Evolutionary conservation across 2,329 filamentous ascomycete genomes (phyloP), one percentile per base, ranked within the genome.

Genomic region (Botrytis medusae): DNA sequence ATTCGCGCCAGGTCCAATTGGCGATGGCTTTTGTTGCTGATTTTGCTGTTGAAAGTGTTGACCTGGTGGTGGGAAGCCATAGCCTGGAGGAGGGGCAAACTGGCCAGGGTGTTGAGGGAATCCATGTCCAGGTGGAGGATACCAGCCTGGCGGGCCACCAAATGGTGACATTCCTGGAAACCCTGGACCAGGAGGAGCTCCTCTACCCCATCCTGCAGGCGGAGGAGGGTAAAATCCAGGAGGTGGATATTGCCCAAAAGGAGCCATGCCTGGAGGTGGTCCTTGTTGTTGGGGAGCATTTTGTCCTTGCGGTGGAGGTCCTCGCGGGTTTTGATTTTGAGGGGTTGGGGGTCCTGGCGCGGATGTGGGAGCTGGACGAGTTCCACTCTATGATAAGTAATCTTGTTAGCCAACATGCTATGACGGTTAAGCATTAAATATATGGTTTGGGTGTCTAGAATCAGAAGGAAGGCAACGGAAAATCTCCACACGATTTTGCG

Each of bases 401-500:
- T 40, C 12, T 62, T 14, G 32, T 63, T n/a, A 85, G 75, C 76
- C 75, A 75, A 75, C 59, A 75, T 51, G 72, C 78, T 70, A 78
- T 51, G 54, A 72, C 57, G 74, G 57, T 54, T 73, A 72, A n/a
- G 16, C 78, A 78, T 71, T 14, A 64, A 64, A 32, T 14, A 62
- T 57, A 69, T 69, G 37, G 16, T 69, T 54, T 6, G 54, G 18
- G 18, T 4, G 16, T 48, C 8, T 64, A 79, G 76, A 81, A 90
- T 97, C 94, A 98, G 94, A 97, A 98, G 95, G 95, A 98, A 98
- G 95, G 94, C 95, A 98, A 97, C 95, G 94, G 95, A 97, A 91
- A 59, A 92, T 90, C 85, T 97, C 95, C 91, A 97, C 95, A 97
- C 86, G 88, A 88, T 86, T 90, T 91, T 97, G 94, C 94, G 94